Evolutionary conservation across 768 basidiomycete species (phyloP), one percentile per base, ranked within the genome.

Genomic region (Boletus vermiculosoides): DNA sequence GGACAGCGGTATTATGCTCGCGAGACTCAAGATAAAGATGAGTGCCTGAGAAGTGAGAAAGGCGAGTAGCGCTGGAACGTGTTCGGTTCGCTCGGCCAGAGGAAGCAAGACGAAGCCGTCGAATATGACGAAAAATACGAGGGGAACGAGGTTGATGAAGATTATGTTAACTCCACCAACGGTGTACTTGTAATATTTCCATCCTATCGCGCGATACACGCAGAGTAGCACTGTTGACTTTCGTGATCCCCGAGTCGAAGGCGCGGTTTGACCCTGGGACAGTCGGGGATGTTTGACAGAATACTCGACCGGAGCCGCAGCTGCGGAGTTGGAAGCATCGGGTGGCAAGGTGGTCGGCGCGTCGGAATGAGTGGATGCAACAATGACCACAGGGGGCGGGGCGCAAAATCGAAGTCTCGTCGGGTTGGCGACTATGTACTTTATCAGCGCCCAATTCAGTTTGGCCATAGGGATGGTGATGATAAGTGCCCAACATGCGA

Each of bases 401-500:
- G 94, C 84, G 62, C 94, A 94, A 77, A 99, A 98, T 52, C 96
- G 91, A 62, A 99, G 88, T 40, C 81, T 80, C 31, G 87, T 86
- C 0, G 97, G 94, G 58, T 87, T 86, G 52, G 79, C 73, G 66
- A 87, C 86, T 50, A 99, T 79, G 70, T 91, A 82, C 45, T 87
- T 85, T 68, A 98, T 80, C 44, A 99, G 81, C n/a, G 85, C 92
- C 96, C 96, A 98, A 63, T 87, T 92, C 50, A 99, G 81, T 71
- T 90, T 96, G 33, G 95, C 97, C 97, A 99, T 99, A 4, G 97
- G 97, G 61, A 99, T 90, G 55, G 95, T 91, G 69, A 99, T 80
- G 58, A 99, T 86, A 58, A 94, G 79, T n/a, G 81, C 94, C 94
- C 95, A 99, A 75, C 97, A 98, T 50, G 93, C 75, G 60, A 92